Base-by-base conservation (phyloP, 1,284 basidiomycete genomes). In the Sanghuangporus weigelae region DNA sequence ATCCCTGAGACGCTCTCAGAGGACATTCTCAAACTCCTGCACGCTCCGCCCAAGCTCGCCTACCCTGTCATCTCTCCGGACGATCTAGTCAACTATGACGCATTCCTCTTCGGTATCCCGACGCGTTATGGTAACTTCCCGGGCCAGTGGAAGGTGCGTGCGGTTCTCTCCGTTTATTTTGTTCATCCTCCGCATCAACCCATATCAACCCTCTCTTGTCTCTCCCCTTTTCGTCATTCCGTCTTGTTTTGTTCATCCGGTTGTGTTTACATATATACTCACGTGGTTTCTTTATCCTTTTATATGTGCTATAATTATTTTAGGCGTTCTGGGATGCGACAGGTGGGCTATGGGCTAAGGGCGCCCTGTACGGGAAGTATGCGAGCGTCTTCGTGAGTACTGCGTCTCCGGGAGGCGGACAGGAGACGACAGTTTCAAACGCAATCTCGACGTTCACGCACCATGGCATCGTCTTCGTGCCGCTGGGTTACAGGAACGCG, bases 281-380 rank as follows among this genome's bases (percentile, higher is more conserved):
- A 42, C 38, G 26, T 39, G 26, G 19, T 19, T 48, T 16, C 11
- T 49, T n/a, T 62, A 14, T 21, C 8, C 60, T 16, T 26, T 39
- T 31, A 31, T 31, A 31, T 31, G 3, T 31, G 5, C 36, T 40
- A 3, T 11, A 16, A 54, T 50, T 16, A 58, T 60, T 36, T 49
- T n/a, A 92, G 88, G 77, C 83, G 1, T 90, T 92, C 81, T 90
- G 85, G 86, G 95, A 97, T 73, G 74, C 81, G 5, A 95, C 93
- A 11, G 93, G 93, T 67, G 76, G 73, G 2, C 80, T 92, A 46
- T 98, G 95, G 95, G 82, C 78, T 12, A 67, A 72, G 10, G 91
- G 91, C 59, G 83, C 79, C 0, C 84, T 96, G 59, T 75, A 82
- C 59, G 92, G 92, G 71, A 98, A 96, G 79, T 91, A 89, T 75